These are phyloP conservation scores for Astrephomene gubernaculifera DNA, from an alignment of 139 green algal genomes.

Conservation along the genomic window DNA sequence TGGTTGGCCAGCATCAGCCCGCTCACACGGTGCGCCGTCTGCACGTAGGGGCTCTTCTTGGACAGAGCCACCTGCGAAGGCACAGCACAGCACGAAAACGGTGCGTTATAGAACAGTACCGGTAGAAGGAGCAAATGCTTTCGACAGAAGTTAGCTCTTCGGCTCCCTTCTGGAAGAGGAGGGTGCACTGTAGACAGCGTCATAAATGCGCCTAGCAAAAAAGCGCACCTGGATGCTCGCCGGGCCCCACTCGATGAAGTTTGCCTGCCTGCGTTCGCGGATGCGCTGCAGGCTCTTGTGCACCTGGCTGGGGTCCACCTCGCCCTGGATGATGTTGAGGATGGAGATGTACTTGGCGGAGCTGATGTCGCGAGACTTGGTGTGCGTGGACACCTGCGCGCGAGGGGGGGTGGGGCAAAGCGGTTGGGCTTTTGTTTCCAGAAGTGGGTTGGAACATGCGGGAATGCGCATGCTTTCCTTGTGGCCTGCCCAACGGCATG, in stretches of 20 bases:
- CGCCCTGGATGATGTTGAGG: constrained; percentile 96
- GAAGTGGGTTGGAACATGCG: no score
- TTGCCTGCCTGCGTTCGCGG: constrained; percentile 91
- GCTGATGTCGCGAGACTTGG: constrained; percentile 81
- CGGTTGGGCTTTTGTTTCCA: no score
- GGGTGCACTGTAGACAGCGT: no score
- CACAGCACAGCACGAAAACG: no score
- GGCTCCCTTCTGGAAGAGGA: no score
- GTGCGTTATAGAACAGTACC: no score
- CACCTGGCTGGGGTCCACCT: constrained; percentile 82
- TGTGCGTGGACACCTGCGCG: constrained; percentile 80
- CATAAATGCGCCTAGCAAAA: no score
- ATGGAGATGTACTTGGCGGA: constrained; percentile 96
- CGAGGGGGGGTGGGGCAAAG: not conserved
- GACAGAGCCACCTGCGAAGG: constrained; percentile 90
- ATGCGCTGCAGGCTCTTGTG: constrained; percentile 98
- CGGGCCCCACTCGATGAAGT: constrained; percentile 99
- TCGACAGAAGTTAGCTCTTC: no score
- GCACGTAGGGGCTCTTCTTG: constrained; percentile 93
- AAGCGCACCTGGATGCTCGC: constrained; percentile 91
- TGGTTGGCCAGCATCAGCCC: constrained; percentile 99
- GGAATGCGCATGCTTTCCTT: no score
- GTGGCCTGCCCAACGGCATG: no score
- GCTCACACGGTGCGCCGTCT: constrained; percentile 88
- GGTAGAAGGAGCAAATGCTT: no score